phyloP scores from a whole-genome alignment of 352 stramenopile genomes.

The Elongisporangium anandrum region DNA sequence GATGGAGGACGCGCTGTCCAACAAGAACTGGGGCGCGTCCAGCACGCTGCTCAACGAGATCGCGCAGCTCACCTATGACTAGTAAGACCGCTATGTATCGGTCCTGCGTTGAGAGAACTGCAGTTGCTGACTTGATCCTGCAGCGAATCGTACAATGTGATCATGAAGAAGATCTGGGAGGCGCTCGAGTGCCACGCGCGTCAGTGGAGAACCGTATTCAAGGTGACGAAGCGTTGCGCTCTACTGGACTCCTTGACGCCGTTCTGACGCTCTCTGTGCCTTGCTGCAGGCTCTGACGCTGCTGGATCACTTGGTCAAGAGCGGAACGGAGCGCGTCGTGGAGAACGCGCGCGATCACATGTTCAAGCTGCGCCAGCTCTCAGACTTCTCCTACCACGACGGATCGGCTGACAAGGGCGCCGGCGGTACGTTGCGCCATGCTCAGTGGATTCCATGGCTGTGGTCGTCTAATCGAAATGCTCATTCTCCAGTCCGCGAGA shows the following conservation, averaged over 20 bases:
- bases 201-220: constrained; percentile 97
- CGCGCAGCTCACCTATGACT: constrained; percentile 96
- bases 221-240: constrained; percentile 33
- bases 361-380: constrained; percentile 86
- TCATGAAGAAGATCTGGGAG: constrained; percentile 96
- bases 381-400: constrained; percentile 88
- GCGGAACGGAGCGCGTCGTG: constrained; percentile 96
- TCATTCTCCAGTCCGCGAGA: constrained; percentile 68
- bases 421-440: constrained; percentile 33
- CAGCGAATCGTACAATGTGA: constrained; percentile 84
- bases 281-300: constrained; percentile 75
- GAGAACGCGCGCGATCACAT: constrained; percentile 96
- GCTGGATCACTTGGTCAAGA: constrained; percentile 98
- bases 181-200: constrained; percentile 83
- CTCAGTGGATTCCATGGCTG: not conserved
- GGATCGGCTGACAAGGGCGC: constrained; percentile 81
- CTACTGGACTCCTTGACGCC: not conserved
- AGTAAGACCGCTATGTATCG: constrained; percentile 53
- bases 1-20: constrained; percentile 95
- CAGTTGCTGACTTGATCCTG: constrained; percentile 6
- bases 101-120: no score
- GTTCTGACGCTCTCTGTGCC: not conserved
- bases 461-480: constrained; percentile 1
- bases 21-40: constrained; percentile 99
- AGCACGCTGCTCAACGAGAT: constrained; percentile 98